phyloP scores from a whole-genome alignment of 352 stramenopile genomes.

The Phytophthora vignae region DNA sequence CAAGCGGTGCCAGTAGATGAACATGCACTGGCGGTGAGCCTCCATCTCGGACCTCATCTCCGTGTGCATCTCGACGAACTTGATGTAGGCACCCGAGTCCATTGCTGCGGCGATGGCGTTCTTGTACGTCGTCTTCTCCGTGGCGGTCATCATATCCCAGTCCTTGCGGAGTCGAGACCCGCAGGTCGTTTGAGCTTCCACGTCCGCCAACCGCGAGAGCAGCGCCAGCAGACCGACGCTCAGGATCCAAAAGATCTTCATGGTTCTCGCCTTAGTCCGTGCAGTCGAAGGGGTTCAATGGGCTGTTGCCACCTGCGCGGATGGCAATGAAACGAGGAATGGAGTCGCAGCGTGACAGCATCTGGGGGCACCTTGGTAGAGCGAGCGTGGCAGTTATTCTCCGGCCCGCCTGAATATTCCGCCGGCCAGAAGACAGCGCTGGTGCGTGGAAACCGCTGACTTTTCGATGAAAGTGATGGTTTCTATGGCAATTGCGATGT shows the following conservation, averaged over 20 bases:
- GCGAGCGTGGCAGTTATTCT: conserved; percentile 18
- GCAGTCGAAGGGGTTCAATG: conserved; percentile 2
- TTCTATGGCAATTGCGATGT: conserved; percentile 13
- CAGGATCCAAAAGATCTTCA: conserved; percentile 26
- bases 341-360: not conserved
- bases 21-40: conserved; percentile 77
- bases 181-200: conserved; percentile 34
- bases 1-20: conserved; percentile 84
- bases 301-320: conserved; percentile 1
- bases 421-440: conserved; percentile 21
- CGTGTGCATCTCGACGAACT: conserved; percentile 75
- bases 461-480: conserved; percentile 24
- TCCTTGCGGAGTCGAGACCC: conserved; percentile 54
- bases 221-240: conserved; percentile 14
- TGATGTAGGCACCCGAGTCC: conserved; percentile 64
- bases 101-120: conserved; percentile 56
- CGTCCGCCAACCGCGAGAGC: conserved; percentile 2
- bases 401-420: conserved; percentile 16
- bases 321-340: conserved; percentile 34
- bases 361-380: not conserved
- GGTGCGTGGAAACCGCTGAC: conserved; percentile 32
- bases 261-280: conserved; percentile 9
- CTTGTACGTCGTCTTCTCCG: conserved; percentile 60
- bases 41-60: conserved; percentile 66
- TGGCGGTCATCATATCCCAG: conserved; percentile 53